Base-by-base conservation (phyloP, 2,329 filamentous ascomycete species). In the Apiospora kogelbergensis region DNA sequence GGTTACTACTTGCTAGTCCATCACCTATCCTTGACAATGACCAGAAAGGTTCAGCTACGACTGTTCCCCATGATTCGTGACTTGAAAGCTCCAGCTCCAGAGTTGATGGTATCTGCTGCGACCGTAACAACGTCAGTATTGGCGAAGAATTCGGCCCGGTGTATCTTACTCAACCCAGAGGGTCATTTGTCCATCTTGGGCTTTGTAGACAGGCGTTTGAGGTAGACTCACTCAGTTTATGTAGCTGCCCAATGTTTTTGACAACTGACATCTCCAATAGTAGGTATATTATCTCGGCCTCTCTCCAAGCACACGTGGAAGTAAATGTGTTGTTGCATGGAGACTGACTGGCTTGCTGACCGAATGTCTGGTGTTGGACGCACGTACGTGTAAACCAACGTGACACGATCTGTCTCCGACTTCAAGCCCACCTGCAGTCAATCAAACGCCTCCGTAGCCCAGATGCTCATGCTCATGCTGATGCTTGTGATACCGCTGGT, bases 351-450 rank as follows among this genome's bases (percentile, higher is more conserved):
- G 30, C 15, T 37, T 24, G 30, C 24, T 33, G 48, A 57, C 26
- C 46, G 46, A 30, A 13, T 53, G 48, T 57, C 48, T 60, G 53
- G 53, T 37, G 30, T 60, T 60, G 26, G 53, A 60, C 30, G 53
- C 20, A 60, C 17, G 53, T 60, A 60, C 26, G 30, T 60, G 53
- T 60, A 60, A 60, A 60, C 53, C 53, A 60, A 60, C 53, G 53
- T 60, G 53, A 60, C 53, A 60, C 53, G 30, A 13, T 60, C 53
- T 33, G 30, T n/a, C 20, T 17, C 26, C 30, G n/a, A 60, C 53
- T 37, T 37, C 53, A 60, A 37, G 53, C 48, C 48, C 48, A 57
- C 48, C 26, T 57, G 40, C 48, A 33, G n/a, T 46, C 48, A 57
- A 20, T 20, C 48, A 57, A 20, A 20, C 46, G 40, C 40, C 40